Base-by-base conservation (phyloP, 495 filamentous ascomycete species). In the Alectoria sarmentosa region DNA sequence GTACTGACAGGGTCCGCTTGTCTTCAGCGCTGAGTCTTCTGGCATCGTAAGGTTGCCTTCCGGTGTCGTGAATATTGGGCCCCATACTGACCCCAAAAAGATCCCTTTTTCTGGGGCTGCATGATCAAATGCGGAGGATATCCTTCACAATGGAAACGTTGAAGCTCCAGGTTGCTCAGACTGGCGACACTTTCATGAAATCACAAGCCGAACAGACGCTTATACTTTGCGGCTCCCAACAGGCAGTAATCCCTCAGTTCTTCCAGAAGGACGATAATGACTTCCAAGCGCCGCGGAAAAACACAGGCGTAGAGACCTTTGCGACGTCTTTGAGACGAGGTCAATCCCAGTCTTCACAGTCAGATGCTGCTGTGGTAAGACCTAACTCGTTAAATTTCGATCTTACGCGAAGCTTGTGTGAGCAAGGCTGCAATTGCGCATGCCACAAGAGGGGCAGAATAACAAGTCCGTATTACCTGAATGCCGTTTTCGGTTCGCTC, bases 401-500 rank as follows among this genome's bases (percentile, higher is more conserved):
- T 19, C 17, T 62, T 7, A 8, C 10, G 19, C 30, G 44, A 7
- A 52, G 26, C 21, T 48, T 37, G 0, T 52, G 60, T 17, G 37
- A 39, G 21, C 26, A 37, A 23, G 44, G 23, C 13, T 62, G 60
- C 11, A n/a, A 14, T 23, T 62, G 30, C 23, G 42, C 32, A 7
- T 52, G 60, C 41, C 44, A 52, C 8, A 28, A 54, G 30, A 37
- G 23, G 26, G 30, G 42, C n/a, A 5, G 34, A 6, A 13, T 62
- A 10, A 32, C 30, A 19, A 62, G 60, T 37, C 60, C 60, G 5
- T 23, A 23, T 6, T 52, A 15, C 21, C 21, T 62, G 4, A 26
- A 36, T 19, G 34, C 44, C 3, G 11, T 62, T 10, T 15, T 62
- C 54, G 60, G 60, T 19, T 49, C 60, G 32, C 30, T 62, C 28